Conservation (phyloP, 345 rosid species). For the Gossypium turneri region DNA sequence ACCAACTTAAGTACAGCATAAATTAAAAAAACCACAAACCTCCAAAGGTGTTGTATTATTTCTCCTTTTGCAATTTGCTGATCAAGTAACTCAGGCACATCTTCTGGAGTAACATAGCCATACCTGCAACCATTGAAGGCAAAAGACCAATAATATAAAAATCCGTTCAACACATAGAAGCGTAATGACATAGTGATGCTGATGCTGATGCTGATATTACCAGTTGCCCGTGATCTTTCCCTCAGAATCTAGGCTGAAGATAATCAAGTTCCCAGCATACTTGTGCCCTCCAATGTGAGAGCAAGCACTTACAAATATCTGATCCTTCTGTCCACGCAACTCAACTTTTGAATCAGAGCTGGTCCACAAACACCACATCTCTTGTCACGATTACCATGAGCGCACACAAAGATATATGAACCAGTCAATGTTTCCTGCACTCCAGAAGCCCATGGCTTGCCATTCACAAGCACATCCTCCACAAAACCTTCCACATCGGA, state of each 20-base stretch:
- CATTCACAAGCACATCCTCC: slow-evolving; percentile 78
- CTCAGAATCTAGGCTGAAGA: slow-evolving; percentile 60
- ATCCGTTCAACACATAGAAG: background rate
- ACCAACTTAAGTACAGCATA: background rate
- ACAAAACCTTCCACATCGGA: slow-evolving; percentile 69
- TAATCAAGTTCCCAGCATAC: slow-evolving; percentile 93
- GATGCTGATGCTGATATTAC: slow-evolving; percentile 31
- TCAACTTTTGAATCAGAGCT: slow-evolving; percentile 59
- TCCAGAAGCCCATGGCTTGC: slow-evolving; percentile 72
- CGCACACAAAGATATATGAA: slow-evolving; percentile 75
- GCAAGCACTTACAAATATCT: slow-evolving; percentile 63
- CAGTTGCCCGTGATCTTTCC: slow-evolving; percentile 74
- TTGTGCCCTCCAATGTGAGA: slow-evolving; percentile 96
- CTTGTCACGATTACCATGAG: slow-evolving; percentile 87
- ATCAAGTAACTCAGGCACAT: slow-evolving; percentile 81
- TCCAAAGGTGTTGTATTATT: slow-evolving; percentile 68
- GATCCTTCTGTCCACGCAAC: slow-evolving; percentile 52
- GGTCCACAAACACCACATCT: slow-evolving; percentile 99
- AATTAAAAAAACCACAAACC: slow-evolving; percentile 38
- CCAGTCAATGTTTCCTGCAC: slow-evolving; percentile 52
- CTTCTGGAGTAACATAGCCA: slow-evolving; percentile 91
- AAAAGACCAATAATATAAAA: slow-evolving; percentile 6
- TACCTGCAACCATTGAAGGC: slow-evolving; percentile 47
- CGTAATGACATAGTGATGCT: background rate
- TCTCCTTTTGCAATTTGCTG: slow-evolving; percentile 81